Evolutionary conservation across 192 early-diverging fungal genomes (phyloP).

Genomic region (Chytriomyces sp.): DNA sequence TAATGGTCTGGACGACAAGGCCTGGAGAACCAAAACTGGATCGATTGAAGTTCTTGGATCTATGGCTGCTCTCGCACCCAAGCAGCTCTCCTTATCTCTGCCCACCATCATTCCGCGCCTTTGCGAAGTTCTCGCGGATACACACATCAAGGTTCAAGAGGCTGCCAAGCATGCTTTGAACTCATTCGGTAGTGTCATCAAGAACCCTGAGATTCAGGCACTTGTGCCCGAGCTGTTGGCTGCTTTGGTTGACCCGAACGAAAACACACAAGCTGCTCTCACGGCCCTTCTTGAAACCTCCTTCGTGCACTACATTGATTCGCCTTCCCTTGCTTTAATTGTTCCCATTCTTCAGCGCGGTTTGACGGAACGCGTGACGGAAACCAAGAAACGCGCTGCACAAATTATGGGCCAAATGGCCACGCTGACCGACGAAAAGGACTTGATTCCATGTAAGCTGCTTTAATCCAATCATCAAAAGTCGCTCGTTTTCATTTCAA

Average conservation of each 20-base stretch:
- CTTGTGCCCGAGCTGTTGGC: constrained; percentile 85
- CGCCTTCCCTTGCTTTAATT: constrained; percentile 91
- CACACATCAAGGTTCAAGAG: constrained; percentile 87
- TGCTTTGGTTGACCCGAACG: constrained; percentile 87
- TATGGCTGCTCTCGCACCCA: constrained; percentile 96
- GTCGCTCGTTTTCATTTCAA: background rate
- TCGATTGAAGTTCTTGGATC: constrained; percentile 90
- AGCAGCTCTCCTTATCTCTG: constrained; percentile 86
- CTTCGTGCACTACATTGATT: constrained; percentile 98
- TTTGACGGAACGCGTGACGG: constrained; percentile 82
- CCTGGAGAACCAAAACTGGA: constrained; percentile 98
- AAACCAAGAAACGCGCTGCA: constrained; percentile 92
- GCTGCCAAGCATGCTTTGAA: constrained; percentile 83
- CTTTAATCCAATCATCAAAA: background rate
- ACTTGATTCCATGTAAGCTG: constrained; percentile 70
- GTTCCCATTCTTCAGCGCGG: constrained; percentile 94
- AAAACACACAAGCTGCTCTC: constrained; percentile 81
- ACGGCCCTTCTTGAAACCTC: constrained; percentile 86
- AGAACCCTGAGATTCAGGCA: constrained; percentile 95
- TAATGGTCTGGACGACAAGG: constrained; percentile 81
- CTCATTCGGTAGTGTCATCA: constrained; percentile 93
- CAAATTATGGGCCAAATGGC: constrained; percentile 99
- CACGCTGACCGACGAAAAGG: constrained; percentile 86
- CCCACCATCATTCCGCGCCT: constrained; percentile 91
- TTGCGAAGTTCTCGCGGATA: constrained; percentile 88